Evolutionary conservation across 1,284 basidiomycete species (phyloP).

Genomic region (Rhizopogon parksii): DNA sequence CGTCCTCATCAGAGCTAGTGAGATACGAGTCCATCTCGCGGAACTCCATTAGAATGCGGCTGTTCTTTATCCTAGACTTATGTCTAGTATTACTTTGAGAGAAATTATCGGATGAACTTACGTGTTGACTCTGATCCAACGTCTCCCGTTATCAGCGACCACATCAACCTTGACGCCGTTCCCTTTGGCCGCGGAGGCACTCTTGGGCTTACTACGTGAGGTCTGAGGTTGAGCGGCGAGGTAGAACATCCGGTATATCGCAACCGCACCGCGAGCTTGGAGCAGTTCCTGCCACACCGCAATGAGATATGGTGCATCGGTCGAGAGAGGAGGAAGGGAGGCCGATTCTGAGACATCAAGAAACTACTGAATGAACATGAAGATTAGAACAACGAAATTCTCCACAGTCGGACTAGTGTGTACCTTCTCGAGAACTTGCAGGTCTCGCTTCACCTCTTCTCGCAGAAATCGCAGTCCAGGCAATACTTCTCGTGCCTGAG

Average conservation of each 20-base stretch:
- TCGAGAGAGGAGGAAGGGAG: constrained; percentile 47
- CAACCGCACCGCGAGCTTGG: constrained; percentile 50
- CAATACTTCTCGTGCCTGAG: constrained; percentile 14
- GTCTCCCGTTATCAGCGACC: constrained; percentile 62
- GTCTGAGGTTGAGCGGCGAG: constrained; percentile 18
- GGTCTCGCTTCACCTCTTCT: constrained; percentile 36
- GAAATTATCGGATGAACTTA: constrained; percentile 34
- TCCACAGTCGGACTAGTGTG: constrained; percentile 1
- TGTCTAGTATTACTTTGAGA: not conserved
- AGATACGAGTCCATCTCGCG: constrained; percentile 76
- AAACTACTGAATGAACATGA: constrained; percentile 46
- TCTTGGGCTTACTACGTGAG: constrained; percentile 14
- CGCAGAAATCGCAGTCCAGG: constrained; percentile 35
- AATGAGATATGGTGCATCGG: constrained; percentile 69
- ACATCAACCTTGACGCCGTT: constrained; percentile 70
- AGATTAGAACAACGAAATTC: constrained; percentile 4
- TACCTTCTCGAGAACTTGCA: constrained; percentile 38
- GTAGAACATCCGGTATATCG: constrained; percentile 48
- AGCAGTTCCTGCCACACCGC: constrained; percentile 74
- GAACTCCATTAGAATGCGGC: constrained; percentile 70
- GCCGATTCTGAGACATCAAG: constrained; percentile 40
- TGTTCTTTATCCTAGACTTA: constrained; percentile 60
- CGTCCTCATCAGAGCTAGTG: constrained; percentile 55
- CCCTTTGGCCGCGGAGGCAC: constrained; percentile 20
- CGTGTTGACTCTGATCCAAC: constrained; percentile 84